A percentile compares a stretch with the other conserved stretches of the same genome.
These are phyloP conservation scores for Talaromyces sp. DNA, from an alignment of 2,329 filamentous ascomycete genomes.

Conservation along the genomic window DNA sequence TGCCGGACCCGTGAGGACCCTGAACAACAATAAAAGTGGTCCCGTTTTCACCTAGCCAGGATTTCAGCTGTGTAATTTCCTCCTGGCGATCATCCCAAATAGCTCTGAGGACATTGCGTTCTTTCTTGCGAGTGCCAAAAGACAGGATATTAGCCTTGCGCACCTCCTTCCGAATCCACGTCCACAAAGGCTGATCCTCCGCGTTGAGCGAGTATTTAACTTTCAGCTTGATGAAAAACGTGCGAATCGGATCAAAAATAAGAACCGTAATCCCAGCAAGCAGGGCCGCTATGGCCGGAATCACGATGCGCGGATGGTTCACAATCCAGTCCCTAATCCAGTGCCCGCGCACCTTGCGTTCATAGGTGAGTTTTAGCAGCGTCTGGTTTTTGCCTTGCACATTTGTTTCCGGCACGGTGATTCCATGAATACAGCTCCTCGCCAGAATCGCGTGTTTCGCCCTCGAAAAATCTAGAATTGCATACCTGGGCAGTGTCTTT, in stretches of 20 bases:
- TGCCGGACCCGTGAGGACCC: conserved; percentile 84
- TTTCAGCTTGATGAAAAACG: conserved; percentile 85
- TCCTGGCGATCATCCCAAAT: conserved; percentile 84
- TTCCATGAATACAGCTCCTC: conserved; percentile 86
- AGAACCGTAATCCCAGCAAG: conserved; percentile 77
- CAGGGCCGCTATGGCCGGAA: conserved; percentile 75
- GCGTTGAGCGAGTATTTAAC: conserved; percentile 72
- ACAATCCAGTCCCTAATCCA: conserved; percentile 84
- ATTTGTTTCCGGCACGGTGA: conserved; percentile 59
- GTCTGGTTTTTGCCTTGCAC: conserved; percentile 68
- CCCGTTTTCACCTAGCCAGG: conserved; percentile 79
- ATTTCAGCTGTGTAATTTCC: conserved; percentile 73
- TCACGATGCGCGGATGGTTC: conserved; percentile 78
- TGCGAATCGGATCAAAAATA: conserved; percentile 89
- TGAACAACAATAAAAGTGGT: conserved; percentile 94
- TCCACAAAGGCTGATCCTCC: conserved; percentile 63
- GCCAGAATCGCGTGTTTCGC: conserved; percentile 78
- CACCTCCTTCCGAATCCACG: conserved; percentile 70
- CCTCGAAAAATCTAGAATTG: conserved; percentile 68
- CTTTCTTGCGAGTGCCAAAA: conserved; percentile 42
- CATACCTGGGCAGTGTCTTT: conserved; percentile 74
- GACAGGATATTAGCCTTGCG: conserved; percentile 40
- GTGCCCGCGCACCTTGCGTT: conserved; percentile 68
- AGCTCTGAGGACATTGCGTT: conserved; percentile 66
- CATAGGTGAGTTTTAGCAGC: conserved; percentile 73